Conservation (phyloP, 176 grass and related monocot species). For the Secale cereale region DNA sequence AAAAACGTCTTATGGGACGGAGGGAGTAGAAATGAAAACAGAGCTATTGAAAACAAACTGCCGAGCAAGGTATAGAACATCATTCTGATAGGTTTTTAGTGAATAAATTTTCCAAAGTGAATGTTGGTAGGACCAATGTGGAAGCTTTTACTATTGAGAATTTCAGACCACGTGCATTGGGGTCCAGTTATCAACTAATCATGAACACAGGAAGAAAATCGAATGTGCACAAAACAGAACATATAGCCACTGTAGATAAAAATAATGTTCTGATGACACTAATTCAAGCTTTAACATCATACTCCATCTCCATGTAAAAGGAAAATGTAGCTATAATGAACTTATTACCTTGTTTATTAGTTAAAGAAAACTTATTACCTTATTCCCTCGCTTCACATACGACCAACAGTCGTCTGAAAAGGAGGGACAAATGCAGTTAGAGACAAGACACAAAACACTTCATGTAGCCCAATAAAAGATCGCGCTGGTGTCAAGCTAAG, state of each 20-base stretch:
- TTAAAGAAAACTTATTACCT: constrained; percentile 22
- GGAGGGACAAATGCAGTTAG: background rate
- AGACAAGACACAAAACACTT: background rate
- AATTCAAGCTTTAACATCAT: background rate
- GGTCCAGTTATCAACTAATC: background rate
- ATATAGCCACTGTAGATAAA: background rate
- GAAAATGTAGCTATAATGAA: background rate
- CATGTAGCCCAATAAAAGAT: background rate
- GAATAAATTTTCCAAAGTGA: background rate
- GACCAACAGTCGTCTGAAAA: constrained; percentile 96
- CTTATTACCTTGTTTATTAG: constrained; percentile 23
- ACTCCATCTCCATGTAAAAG: background rate
- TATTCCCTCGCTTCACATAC: constrained; percentile 42
- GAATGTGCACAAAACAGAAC: background rate
- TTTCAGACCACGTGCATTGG: background rate
- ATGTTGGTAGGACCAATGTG: background rate
- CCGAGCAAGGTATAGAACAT: background rate
- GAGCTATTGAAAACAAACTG: background rate
- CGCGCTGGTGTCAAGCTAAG: background rate
- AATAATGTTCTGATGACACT: too few relatives aligned
- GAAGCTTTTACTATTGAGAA: background rate
- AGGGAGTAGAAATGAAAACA: background rate
- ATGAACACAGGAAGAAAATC: background rate
- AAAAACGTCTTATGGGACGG: too few relatives aligned
- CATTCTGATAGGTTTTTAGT: background rate